Conservation (phyloP, 2,329 filamentous ascomycete genomes). For the Pezicula neosporulosa region DNA sequence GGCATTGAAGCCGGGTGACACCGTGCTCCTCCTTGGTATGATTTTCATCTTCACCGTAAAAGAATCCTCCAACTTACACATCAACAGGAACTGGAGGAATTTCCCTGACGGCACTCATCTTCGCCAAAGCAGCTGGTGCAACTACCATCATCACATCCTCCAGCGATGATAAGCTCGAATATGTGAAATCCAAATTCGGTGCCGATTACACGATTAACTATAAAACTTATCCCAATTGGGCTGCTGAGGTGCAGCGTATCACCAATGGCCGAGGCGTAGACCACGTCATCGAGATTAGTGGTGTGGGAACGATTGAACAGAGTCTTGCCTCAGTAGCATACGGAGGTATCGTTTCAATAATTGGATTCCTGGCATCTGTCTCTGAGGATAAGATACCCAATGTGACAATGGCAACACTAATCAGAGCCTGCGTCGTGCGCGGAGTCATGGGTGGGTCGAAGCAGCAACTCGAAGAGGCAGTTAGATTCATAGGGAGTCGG, state of each 20-base stretch:
- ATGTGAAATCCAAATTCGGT: constrained; percentile 41
- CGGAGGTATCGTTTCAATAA: constrained; percentile 41
- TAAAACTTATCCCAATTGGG: constrained; percentile 53
- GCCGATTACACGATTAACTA: constrained; percentile 61
- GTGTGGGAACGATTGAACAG: constrained; percentile 55
- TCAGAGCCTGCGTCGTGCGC: constrained; percentile 29
- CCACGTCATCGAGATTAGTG: constrained; percentile 62
- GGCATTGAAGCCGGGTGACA: constrained; percentile 37
- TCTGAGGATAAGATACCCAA: constrained; percentile 27
- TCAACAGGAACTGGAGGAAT: constrained; percentile 42
- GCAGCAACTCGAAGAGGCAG: constrained; percentile 31
- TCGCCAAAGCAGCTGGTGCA: constrained; percentile 43
- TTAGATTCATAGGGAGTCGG: constrained; percentile 26
- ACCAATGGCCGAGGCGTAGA: constrained; percentile 51
- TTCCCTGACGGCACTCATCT: constrained; percentile 38
- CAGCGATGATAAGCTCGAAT: constrained; percentile 42
- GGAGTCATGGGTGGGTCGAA: constrained; percentile 33
- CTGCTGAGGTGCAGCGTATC: constrained; percentile 49
- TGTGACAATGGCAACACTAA: constrained; percentile 23
- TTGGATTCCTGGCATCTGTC: constrained; percentile 35
- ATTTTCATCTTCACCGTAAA: constrained; percentile 14
- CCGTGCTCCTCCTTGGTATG: constrained; percentile 33
- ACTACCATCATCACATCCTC: constrained; percentile 47
- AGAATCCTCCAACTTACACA: not conserved
- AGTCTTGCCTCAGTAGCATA: constrained; percentile 41